Evolutionary conservation across 1,139 yeast genomes (phyloP).

Genomic region (Entelexis paramagnoliae): DNA sequence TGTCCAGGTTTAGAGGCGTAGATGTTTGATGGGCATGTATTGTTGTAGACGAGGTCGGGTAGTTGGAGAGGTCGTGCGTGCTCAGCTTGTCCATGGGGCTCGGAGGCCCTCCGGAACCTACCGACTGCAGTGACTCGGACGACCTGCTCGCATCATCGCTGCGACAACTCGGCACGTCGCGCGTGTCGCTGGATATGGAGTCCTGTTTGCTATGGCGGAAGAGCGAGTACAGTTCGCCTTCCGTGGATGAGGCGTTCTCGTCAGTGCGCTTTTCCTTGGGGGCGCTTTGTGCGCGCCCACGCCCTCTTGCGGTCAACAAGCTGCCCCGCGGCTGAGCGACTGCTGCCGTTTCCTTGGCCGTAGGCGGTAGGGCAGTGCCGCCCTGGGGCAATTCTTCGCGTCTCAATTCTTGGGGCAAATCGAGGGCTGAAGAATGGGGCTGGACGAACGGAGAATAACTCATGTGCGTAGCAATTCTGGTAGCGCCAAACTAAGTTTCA

Average conservation of each 20-base stretch:
- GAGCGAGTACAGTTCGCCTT: neutral
- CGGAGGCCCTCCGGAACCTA: neutral
- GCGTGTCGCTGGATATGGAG: conserved; percentile 1
- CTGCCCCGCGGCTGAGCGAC: neutral
- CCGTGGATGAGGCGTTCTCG: neutral
- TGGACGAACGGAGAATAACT: neutral
- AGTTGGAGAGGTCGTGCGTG: neutral
- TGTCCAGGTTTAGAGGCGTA: conserved; percentile 8
- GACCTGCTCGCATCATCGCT: conserved; percentile 4
- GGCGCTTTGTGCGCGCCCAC: neutral
- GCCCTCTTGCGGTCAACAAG: neutral
- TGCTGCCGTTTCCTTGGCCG: too few relatives aligned
- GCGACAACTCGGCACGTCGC: neutral
- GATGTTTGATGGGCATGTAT: conserved; percentile 2
- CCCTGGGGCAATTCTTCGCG: neutral
- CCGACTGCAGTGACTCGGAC: neutral
- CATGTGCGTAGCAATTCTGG: neutral
- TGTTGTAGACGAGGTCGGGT: neutral
- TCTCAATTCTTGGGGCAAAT: neutral
- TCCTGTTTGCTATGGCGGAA: neutral
- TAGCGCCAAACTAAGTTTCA: neutral
- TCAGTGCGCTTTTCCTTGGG: neutral
- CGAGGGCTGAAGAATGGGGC: neutral
- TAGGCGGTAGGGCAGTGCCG: neutral
- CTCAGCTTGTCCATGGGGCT: neutral